Base-by-base conservation (phyloP, 768 basidiomycete species). In the Paxillus involutus region DNA sequence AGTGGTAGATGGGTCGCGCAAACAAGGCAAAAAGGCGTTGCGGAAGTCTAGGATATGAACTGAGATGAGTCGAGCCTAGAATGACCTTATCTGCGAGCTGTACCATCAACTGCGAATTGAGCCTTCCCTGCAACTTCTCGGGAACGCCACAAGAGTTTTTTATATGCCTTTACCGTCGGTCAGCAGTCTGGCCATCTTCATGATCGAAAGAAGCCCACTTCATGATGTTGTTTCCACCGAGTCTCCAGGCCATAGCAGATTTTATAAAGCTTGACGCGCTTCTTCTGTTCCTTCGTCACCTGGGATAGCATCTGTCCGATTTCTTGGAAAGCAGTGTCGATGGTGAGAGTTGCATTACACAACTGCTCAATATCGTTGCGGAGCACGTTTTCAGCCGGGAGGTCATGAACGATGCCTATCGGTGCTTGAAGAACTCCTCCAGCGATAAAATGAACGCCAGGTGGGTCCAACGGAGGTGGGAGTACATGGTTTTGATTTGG, bases 81-180 rank as follows among this genome's bases (percentile, higher is more conserved):
- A 14, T 21, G n/a, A 29, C 2, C n/a, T n/a, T 0, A 26, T 3
- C 2, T 11, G 29, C 8, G 7, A 32, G 13, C 21, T 51, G 5
- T n/a, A 63, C 62, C 62, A 5, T 64, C 62, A 9, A 63, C 62
- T 8, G 32, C 16, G 12, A 37, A 44, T 36, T 61, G 62, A 6
- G 62, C 59, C 35, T 63, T 49, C 5, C 56, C 62, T 44, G 62
- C 62, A 40, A 60, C 60, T 7, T 52, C 53, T 42, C 62, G 63
- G 24, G 62, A 64, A 11, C 47, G 59, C 62, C 62, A 63, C 6
- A 64, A 46, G 36, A 64, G 59, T 6, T 12, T 2, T 37, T 53
- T 39, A 47, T 63, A 63, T 0, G 52, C 52, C 62, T 63, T 13
- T 7, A 7, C 19, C 29, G 40, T 30, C 1, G 3, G 17, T 57